phyloP scores from a whole-genome alignment of 202 grass and related monocot species.

The Brachypodium distachyon region DNA sequence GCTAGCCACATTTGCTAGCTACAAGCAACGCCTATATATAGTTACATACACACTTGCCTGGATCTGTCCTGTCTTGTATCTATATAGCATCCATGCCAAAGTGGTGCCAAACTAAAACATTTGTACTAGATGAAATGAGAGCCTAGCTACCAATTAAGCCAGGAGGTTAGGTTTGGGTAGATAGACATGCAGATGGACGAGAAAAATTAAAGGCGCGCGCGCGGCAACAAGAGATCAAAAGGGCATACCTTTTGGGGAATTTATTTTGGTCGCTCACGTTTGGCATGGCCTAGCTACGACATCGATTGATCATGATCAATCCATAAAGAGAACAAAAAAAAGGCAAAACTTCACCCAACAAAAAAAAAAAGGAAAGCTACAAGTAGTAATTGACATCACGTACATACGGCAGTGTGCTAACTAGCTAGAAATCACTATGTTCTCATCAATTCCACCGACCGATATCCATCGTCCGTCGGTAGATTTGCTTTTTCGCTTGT shows the following conservation, averaged over 20 bases:
- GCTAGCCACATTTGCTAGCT: too few relatives aligned
- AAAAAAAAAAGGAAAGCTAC: too few relatives aligned
- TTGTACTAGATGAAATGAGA: too few relatives aligned
- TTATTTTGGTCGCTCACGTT: neutral
- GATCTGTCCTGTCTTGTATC: neutral
- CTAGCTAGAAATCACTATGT: neutral
- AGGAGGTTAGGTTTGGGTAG: neutral
- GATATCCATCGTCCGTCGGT: neutral
- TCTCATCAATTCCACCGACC: conserved; percentile 10
- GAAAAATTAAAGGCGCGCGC: too few relatives aligned
- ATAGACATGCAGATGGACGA: neutral
- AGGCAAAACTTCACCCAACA: too few relatives aligned
- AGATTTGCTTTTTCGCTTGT: neutral
- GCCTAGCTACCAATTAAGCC: too few relatives aligned
- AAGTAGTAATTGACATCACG: neutral
- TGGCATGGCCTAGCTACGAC: conserved; percentile 23
- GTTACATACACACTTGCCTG: too few relatives aligned
- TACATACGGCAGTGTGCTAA: neutral
- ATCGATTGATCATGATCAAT: too few relatives aligned
- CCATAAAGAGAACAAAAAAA: too few relatives aligned
- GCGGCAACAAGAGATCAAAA: too few relatives aligned
- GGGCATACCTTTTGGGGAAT: too few relatives aligned
- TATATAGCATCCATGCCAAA: neutral
- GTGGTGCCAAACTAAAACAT: too few relatives aligned
- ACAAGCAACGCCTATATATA: neutral